Percentiles rank a stretch among this genome's conserved stretches.
Conservation (phyloP, 176 grass and related monocot species). For the Phyllostachys edulis region DNA sequence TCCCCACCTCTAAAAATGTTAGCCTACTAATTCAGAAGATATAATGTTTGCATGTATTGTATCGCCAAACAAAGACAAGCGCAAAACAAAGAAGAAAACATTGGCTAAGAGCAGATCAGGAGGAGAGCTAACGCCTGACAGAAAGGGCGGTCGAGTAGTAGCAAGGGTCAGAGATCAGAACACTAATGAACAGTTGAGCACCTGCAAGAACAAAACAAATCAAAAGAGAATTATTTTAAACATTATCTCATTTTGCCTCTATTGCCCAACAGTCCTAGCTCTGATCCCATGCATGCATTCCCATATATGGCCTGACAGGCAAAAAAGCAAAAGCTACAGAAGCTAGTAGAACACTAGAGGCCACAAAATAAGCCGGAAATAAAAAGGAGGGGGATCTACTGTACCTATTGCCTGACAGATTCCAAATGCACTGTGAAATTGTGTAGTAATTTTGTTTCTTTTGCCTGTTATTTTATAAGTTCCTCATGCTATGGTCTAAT, state of each 20-base stretch:
- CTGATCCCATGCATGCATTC: slow-evolving; percentile 27
- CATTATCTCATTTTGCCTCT: slow-evolving; percentile 35
- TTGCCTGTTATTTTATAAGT: neutral
- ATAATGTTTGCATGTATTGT: neutral
- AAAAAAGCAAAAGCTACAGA: slow-evolving; percentile 34
- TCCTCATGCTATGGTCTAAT: neutral
- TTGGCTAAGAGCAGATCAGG: neutral
- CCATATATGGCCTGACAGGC: slow-evolving; percentile 49
- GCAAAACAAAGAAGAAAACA: neutral
- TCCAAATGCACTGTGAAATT: slow-evolving; percentile 10
- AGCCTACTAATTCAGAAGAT: neutral
- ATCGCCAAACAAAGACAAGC: neutral
- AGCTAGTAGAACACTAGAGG: slow-evolving; percentile 1
- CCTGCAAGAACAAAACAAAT: neutral
- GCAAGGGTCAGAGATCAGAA: neutral
- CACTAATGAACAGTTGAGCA: slow-evolving; percentile 16
- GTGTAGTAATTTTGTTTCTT: slow-evolving; percentile 11
- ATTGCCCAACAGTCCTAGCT: slow-evolving; percentile 51
- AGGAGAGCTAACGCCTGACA: neutral
- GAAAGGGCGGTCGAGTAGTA: neutral
- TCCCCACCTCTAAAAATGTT: too few species aligned
- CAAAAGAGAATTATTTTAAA: neutral
- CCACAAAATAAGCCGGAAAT: neutral
- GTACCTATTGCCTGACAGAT: neutral
- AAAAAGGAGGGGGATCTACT: neutral